Percentiles rank a stretch among this genome's conserved stretches.
These are phyloP conservation scores for Thelonectria rubi DNA, from an alignment of 2,329 filamentous ascomycete genomes.

Conservation along the genomic window DNA sequence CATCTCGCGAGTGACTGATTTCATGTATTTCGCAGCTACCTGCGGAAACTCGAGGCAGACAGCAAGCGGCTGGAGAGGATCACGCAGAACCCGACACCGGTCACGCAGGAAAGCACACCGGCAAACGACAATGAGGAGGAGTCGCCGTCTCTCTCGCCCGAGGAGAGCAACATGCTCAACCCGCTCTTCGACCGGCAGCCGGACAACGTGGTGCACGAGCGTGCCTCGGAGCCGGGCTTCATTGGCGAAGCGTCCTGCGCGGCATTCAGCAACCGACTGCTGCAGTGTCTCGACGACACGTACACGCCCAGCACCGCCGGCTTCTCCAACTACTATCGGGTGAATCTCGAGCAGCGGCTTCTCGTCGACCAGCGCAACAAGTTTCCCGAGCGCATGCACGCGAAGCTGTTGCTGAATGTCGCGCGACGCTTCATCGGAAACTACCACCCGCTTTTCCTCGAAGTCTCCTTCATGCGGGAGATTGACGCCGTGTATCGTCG, in stretches of 20 bases:
- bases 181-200: constrained; percentile 39
- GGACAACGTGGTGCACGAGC: constrained; percentile 29
- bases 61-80: constrained; percentile 14
- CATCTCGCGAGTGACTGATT: not conserved
- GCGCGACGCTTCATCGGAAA: constrained; percentile 44
- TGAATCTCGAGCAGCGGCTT: constrained; percentile 9
- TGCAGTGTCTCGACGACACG: constrained; percentile 42
- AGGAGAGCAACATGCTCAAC: constrained; percentile 44
- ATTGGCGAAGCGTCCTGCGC: constrained; percentile 45
- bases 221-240: constrained; percentile 39
- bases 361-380: constrained; percentile 20
- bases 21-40: constrained; percentile 37
- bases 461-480: constrained; percentile 49
- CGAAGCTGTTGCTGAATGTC: constrained; percentile 43
- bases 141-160: constrained; percentile 44
- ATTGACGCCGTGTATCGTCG: constrained; percentile 49
- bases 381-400: constrained; percentile 43
- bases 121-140: constrained; percentile 45
- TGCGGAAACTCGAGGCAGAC: constrained; percentile 44
- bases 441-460: constrained; percentile 46
- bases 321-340: constrained; percentile 39
- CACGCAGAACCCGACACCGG: constrained; percentile 41
- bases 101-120: not conserved
- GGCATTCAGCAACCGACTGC: constrained; percentile 43
- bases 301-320: constrained; percentile 42